phyloP scores from a whole-genome alignment of 192 early-diverging fungal genomes.

The Helicostylum pulchrum region DNA sequence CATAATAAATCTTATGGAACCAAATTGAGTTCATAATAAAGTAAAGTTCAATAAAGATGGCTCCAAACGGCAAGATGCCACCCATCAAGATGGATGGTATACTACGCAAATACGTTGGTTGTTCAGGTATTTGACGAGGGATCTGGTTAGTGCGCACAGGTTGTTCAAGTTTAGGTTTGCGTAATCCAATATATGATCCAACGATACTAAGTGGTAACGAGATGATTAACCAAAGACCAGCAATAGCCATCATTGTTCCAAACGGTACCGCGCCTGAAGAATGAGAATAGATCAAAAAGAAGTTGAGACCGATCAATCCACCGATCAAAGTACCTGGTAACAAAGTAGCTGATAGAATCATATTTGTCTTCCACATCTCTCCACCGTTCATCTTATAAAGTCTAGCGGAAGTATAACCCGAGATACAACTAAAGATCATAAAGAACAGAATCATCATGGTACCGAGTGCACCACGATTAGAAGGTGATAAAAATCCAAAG shows the following conservation, averaged over 20 bases:
- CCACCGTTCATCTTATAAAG: conserved; percentile 94
- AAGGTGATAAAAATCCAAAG: conserved; percentile 92
- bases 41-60: conserved; percentile 96
- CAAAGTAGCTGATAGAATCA: conserved; percentile 76
- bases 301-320: conserved; percentile 71
- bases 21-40: conserved; percentile 95
- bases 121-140: conserved; percentile 89
- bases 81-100: conserved; percentile 71
- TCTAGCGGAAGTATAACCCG: conserved; percentile 89
- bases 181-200: conserved; percentile 72
- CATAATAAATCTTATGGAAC: conserved; percentile 91
- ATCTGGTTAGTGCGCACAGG: conserved; percentile 92
- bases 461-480: conserved; percentile 86
- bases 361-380: conserved; percentile 80
- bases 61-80: conserved; percentile 87
- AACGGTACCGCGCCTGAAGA: conserved; percentile 91
- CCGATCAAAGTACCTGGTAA: conserved; percentile 66
- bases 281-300: conserved; percentile 73
- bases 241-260: conserved; percentile 76
- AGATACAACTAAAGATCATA: conserved; percentile 80
- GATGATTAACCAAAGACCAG: conserved; percentile 78
- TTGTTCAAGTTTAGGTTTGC: conserved; percentile 62
- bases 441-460: conserved; percentile 94
- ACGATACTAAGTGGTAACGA: conserved; percentile 81
- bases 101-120: conserved; percentile 75